phyloP scores from a whole-genome alignment of 1,284 basidiomycete genomes.

The Ustilago shanxiensis region DNA sequence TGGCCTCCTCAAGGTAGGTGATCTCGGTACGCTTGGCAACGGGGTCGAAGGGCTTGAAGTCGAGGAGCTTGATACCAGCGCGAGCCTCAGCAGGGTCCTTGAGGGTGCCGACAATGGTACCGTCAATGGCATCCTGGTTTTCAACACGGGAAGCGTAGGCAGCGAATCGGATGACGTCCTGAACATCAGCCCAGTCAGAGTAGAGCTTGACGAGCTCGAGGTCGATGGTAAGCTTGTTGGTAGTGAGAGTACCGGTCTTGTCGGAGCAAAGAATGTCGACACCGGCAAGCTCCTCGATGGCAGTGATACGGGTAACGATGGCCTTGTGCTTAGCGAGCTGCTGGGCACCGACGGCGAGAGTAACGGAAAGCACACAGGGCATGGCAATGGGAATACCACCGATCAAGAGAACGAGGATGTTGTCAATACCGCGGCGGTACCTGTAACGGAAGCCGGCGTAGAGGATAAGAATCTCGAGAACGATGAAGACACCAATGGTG shows the following conservation, averaged over 20 bases:
- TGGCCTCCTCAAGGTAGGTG: constrained; percentile 92
- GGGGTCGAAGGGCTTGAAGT: constrained; percentile 99
- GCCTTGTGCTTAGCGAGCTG: constrained; percentile 94
- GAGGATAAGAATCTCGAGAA: constrained; percentile 95
- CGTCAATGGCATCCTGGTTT: constrained; percentile 98
- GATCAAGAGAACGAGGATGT: constrained; percentile 98
- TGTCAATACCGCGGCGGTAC: constrained; percentile 88
- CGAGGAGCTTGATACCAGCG: constrained; percentile 91
- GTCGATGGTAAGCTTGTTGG: constrained; percentile 97
- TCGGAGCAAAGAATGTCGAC: constrained; percentile 97
- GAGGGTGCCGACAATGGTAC: constrained; percentile 85
- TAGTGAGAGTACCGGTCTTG: constrained; percentile 96
- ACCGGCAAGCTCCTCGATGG: constrained; percentile 91
- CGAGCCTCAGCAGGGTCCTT: constrained; percentile 79
- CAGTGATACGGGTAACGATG: constrained; percentile 95
- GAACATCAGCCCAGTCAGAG: constrained; percentile 82
- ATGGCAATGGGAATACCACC: constrained; percentile 97
- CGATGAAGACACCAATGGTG: constrained; percentile 92
- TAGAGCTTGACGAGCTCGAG: constrained; percentile 91
- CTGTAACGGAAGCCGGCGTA: constrained; percentile 76
- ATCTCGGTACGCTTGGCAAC: constrained; percentile 99
- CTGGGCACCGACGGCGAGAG: constrained; percentile 93
- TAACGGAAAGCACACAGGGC: constrained; percentile 97
- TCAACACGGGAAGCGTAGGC: constrained; percentile 97
- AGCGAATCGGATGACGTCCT: constrained; percentile 91